Conservation (phyloP, 139 green algal genomes). For the Chlorokybus atmophyticus region DNA sequence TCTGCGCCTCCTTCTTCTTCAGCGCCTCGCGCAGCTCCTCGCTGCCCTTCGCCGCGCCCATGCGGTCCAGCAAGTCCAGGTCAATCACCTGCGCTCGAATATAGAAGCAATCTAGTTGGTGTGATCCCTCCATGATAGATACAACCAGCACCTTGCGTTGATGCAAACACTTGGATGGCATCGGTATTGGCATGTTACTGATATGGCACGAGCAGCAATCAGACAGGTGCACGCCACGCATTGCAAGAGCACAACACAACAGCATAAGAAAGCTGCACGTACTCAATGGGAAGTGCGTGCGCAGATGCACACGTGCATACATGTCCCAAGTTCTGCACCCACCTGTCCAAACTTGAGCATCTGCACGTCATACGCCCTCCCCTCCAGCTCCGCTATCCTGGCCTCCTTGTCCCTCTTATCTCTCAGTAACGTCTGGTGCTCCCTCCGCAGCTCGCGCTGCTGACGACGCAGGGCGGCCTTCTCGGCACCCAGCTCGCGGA, state of each 20-base stretch:
- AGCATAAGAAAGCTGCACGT: too few species aligned
- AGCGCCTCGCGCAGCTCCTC: constrained; percentile 46
- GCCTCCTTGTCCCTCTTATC: constrained; percentile 39
- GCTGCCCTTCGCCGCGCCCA: constrained; percentile 35
- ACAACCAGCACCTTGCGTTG: neutral
- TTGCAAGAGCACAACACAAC: too few species aligned
- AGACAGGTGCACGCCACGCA: too few species aligned
- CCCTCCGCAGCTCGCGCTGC: constrained; percentile 44
- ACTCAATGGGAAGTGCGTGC: too few species aligned
- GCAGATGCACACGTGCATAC: too few species aligned
- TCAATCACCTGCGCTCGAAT: constrained; percentile 37
- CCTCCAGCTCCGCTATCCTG: constrained; percentile 49
- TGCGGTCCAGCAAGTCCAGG: constrained; percentile 52
- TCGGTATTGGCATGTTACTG: neutral
- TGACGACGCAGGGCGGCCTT: constrained; percentile 37
- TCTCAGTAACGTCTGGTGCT: constrained; percentile 43
- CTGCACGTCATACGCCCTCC: constrained; percentile 49
- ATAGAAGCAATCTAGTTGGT: neutral
- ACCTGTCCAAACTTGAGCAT: constrained; percentile 59
- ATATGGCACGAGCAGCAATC: too few species aligned
- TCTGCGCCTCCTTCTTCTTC: constrained; percentile 27
- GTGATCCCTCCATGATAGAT: neutral
- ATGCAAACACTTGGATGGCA: neutral
- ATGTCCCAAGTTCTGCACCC: neutral
- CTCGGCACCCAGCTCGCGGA: constrained; percentile 48